Percentiles rank a stretch among this genome's conserved stretches.
Conservation (phyloP, 2,329 filamentous ascomycete genomes). For the Biscogniauxia sp. region DNA sequence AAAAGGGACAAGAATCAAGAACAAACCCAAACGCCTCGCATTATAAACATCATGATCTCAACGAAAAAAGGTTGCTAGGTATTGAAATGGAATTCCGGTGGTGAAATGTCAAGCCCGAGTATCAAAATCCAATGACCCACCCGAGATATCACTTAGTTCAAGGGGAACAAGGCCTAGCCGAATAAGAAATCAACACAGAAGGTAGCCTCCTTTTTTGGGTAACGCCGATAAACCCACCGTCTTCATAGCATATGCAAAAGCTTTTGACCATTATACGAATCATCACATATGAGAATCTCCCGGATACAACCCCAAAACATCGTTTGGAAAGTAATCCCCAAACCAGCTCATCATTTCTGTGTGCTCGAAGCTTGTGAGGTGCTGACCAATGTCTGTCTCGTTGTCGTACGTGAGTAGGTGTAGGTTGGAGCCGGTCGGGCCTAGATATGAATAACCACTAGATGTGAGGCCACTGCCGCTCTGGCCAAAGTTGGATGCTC, state of each 20-base stretch:
- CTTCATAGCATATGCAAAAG: background rate
- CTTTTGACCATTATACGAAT: background rate
- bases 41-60: background rate
- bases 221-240: background rate
- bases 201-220: background rate
- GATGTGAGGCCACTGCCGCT: conserved; percentile 30
- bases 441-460: conserved; percentile 32
- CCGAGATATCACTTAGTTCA: background rate
- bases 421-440: conserved; percentile 24
- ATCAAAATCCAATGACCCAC: background rate
- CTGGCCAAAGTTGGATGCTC: conserved; percentile 30
- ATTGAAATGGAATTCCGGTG: background rate
- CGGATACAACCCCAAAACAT: conserved; percentile 30
- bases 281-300: conserved; percentile 25
- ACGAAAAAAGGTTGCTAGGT: background rate
- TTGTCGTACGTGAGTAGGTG: conserved; percentile 34
- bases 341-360: conserved; percentile 36
- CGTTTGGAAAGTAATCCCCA: conserved; percentile 33
- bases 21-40: background rate
- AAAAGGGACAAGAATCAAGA: background rate
- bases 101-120: background rate
- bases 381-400: conserved; percentile 34
- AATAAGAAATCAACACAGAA: background rate
- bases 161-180: background rate
- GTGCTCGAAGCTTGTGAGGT: conserved; percentile 32